These are phyloP conservation scores for Nemania abortiva DNA, from an alignment of 2,329 filamentous ascomycete species.

Conservation along the genomic window DNA sequence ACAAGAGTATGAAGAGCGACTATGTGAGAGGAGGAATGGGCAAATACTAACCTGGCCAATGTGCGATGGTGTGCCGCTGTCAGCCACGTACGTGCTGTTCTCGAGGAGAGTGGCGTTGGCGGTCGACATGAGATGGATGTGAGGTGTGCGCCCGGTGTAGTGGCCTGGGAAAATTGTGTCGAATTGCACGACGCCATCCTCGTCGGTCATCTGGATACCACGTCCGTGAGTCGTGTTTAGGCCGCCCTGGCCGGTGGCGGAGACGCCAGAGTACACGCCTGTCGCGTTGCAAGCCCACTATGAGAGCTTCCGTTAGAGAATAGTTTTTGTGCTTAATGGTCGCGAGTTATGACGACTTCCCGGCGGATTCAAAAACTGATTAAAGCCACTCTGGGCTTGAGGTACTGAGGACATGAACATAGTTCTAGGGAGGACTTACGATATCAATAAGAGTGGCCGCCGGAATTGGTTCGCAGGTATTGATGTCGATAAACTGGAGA, in stretches of 20 bases:
- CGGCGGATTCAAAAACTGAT: background rate
- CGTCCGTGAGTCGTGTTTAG: constrained; percentile 52
- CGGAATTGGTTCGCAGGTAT: constrained; percentile 52
- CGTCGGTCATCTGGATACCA: constrained; percentile 52
- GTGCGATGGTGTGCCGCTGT: constrained; percentile 63
- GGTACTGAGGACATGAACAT: too few relatives aligned
- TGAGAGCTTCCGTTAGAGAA: constrained; percentile 8
- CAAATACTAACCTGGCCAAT: constrained; percentile 60
- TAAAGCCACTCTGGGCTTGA: background rate
- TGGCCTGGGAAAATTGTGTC: constrained; percentile 53
- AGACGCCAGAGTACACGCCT: constrained; percentile 55
- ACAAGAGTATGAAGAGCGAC: background rate
- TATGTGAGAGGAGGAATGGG: too few relatives aligned
- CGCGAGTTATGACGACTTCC: too few relatives aligned
- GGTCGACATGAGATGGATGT: constrained; percentile 52
- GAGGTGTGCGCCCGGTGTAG: constrained; percentile 49
- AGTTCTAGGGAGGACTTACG: constrained; percentile 15
- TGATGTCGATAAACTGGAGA: constrained; percentile 55
- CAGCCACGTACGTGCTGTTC: constrained; percentile 59
- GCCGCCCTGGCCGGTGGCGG: constrained; percentile 45
- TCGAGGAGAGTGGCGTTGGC: constrained; percentile 52
- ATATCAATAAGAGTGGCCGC: constrained; percentile 53
- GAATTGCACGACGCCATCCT: constrained; percentile 53
- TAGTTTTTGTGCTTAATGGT: background rate
- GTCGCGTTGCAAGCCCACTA: constrained; percentile 56